Evolutionary conservation across 1,284 basidiomycete genomes (phyloP).

Genomic region (Microstroma glucosiphilum): DNA sequence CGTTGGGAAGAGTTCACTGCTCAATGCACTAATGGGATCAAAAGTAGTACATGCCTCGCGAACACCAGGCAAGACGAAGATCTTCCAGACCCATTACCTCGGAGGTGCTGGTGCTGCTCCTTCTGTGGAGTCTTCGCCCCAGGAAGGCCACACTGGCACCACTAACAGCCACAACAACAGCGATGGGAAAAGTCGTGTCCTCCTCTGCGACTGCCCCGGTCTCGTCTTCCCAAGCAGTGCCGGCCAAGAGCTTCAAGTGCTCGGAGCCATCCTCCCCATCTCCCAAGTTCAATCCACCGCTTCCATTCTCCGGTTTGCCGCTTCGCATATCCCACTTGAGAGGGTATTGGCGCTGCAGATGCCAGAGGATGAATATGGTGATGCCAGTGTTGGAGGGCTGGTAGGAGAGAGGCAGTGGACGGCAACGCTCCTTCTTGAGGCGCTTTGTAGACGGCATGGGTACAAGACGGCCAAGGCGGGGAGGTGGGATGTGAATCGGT

Average conservation of each 20-base stretch:
- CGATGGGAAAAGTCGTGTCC: conserved; percentile 30
- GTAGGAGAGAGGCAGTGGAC: conserved; percentile 60
- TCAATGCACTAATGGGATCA: conserved; percentile 49
- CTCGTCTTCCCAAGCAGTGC: conserved; percentile 62
- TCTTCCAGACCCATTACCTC: conserved; percentile 77
- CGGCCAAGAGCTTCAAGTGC: conserved; percentile 56
- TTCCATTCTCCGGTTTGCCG: conserved; percentile 66
- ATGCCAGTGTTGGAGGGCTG: conserved; percentile 17
- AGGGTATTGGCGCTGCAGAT: conserved; percentile 59
- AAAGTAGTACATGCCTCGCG: conserved; percentile 50
- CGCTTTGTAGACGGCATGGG: conserved; percentile 68
- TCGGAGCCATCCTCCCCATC: conserved; percentile 77
- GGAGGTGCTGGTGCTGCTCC: not conserved
- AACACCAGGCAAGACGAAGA: conserved; percentile 78
- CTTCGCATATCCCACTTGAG: conserved; percentile 71
- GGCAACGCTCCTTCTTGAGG: conserved; percentile 70
- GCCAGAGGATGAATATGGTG: conserved; percentile 38
- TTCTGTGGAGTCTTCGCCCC: not conserved
- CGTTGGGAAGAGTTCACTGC: conserved; percentile 49
- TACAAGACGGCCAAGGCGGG: conserved; percentile 76
- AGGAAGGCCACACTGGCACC: not conserved
- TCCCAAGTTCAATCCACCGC: conserved; percentile 70
- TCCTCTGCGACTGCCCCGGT: conserved; percentile 29
- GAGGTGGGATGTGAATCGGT: conserved; percentile 68
- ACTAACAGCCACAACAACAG: conserved; percentile 48